These are phyloP conservation scores for Selaginella moellendorffii DNA, from an alignment of 75 land plant genomes.

Conservation along the genomic window DNA sequence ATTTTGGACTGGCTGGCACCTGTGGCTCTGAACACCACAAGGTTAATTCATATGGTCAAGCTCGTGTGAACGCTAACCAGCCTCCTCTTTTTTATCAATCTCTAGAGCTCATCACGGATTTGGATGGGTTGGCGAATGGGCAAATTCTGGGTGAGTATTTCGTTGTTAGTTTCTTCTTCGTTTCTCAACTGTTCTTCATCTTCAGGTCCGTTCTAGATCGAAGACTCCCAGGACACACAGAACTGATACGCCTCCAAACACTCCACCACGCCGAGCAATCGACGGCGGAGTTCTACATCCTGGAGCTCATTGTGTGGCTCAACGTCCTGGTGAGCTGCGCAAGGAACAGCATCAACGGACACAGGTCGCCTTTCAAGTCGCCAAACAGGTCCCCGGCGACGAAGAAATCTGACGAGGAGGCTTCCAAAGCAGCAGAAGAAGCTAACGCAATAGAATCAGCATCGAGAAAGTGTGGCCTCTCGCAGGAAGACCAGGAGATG, in stretches of 20 bases:
- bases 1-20: slow-evolving; percentile 78
- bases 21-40: slow-evolving; percentile 74
- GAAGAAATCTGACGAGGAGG: background rate
- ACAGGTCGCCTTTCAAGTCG: slow-evolving; percentile 45
- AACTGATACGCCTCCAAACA: slow-evolving; percentile 50
- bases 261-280: slow-evolving; percentile 60
- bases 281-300: slow-evolving; percentile 47
- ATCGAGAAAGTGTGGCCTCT: slow-evolving; percentile 21
- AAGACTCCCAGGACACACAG: slow-evolving; percentile 26
- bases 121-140: slow-evolving; percentile 99
- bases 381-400: slow-evolving; percentile 15
- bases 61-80: no score
- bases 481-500: slow-evolving; percentile 50
- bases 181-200: background rate
- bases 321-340: slow-evolving; percentile 52
- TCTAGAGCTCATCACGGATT: slow-evolving; percentile 82
- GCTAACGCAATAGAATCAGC: background rate
- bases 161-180: background rate
- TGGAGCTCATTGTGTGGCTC: slow-evolving; percentile 54
- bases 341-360: slow-evolving; percentile 14
- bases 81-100: no score
- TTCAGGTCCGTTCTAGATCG: slow-evolving; percentile 41
- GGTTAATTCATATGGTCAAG: no score
- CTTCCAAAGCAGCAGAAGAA: slow-evolving; percentile 3
- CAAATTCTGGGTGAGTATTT: slow-evolving; percentile 52